Base-by-base conservation (phyloP, 495 filamentous ascomycete genomes). In the Penicillium mononematosum region DNA sequence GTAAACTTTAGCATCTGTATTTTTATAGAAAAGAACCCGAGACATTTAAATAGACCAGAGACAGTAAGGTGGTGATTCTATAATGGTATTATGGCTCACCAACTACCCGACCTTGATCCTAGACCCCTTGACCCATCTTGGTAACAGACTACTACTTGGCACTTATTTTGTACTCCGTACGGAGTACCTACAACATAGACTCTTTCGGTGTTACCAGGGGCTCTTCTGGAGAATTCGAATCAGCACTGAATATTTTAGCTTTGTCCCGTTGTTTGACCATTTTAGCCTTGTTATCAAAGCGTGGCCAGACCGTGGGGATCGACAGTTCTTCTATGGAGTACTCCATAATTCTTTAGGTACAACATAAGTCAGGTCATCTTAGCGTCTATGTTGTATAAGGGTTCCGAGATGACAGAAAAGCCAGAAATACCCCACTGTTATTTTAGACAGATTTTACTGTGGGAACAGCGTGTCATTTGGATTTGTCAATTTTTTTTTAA, bases 251-350 rank as follows among this genome's bases (percentile, higher is more conserved):
- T 31, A n/a, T n/a, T 42, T 29, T 57, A 50, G 46, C 38, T 57
- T 50, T 31, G 22, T 24, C 36, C 27, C 38, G 25, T 50, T 14
- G 55, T 53, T 58, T 58, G 48, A 58, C 48, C 5, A 36, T 3
- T 19, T 45, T 24, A 42, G 25, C 48, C 22, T 10, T 36, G 55
- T n/a, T 45, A n/a, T 45, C 46, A 44, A 52, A 52, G 48, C 55
- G 48, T 42, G 29, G 46, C 46, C 14, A 20, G 47, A 3, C 32
- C 25, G 8, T 4, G 17, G 12, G 12, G 32, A 38, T 50, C 22
- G 24, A 12, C 36, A 17, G 20, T 19, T 6, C 17, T 49, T 49
- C 27, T 0, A n/a, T n/a, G n/a, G n/a, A n/a, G n/a, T n/a, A 25
- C 5, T 25, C 27, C 27, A 7, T 29, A 8, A 7, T 4, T 29